A percentile compares a stretch with the other conserved stretches of the same genome.
phyloP scores from a whole-genome alignment of 345 rosid genomes.

The Anastatica hierochuntica region DNA sequence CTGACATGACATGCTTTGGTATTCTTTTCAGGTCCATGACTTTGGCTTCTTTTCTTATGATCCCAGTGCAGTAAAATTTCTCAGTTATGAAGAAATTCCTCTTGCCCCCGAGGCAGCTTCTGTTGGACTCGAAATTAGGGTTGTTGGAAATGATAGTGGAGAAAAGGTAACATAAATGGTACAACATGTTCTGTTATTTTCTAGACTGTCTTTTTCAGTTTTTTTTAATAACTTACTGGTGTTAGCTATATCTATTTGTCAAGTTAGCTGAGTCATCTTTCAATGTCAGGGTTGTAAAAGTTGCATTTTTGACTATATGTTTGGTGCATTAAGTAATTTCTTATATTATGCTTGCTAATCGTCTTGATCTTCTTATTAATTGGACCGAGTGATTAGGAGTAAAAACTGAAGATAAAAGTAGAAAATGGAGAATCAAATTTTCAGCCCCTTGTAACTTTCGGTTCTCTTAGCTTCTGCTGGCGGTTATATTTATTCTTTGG shows the following conservation, averaged over 20 bases:
- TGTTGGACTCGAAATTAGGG: conserved; percentile 93
- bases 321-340: too few relatives aligned
- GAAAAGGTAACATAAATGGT: conserved; percentile 58
- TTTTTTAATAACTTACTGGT: neutral
- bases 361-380: too few relatives aligned
- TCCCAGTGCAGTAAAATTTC: conserved; percentile 64
- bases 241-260: neutral
- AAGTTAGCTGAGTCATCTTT: neutral
- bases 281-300: neutral
- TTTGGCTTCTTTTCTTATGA: conserved; percentile 91
- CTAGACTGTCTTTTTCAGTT: neutral
- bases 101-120: conserved; percentile 90
- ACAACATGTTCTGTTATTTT: neutral
- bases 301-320: too few relatives aligned
- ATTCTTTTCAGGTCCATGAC: conserved; percentile 72
- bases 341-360: too few relatives aligned
- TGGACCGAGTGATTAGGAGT: too few relatives aligned
- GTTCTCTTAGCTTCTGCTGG: too few relatives aligned
- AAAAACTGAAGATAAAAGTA: too few relatives aligned
- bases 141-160: conserved; percentile 94
- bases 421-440: too few relatives aligned
- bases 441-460: too few relatives aligned
- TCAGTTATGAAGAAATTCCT: conserved; percentile 87
- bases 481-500: too few relatives aligned
- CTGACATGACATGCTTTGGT: conserved; percentile 21